phyloP scores from a whole-genome alignment of 1,284 basidiomycete genomes.

The Pseudozyma flocculosa region DNA sequence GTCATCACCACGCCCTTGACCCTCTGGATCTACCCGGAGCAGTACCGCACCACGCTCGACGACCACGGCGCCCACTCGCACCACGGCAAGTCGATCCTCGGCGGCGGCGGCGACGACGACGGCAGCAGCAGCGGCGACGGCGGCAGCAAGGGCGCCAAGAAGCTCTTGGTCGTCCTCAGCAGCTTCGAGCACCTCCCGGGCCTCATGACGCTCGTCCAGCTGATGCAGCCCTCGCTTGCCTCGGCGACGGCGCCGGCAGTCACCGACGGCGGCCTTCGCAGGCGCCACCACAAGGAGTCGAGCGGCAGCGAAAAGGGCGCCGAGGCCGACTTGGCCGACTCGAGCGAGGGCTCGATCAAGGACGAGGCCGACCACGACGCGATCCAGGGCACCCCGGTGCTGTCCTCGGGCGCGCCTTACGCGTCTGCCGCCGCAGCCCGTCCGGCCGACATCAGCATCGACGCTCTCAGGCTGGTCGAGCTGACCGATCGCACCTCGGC shows the following conservation, averaged over 20 bases:
- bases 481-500: constrained; percentile 82
- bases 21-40: constrained; percentile 70
- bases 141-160: constrained; percentile 35
- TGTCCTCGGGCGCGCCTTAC: constrained; percentile 25
- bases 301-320: constrained; percentile 12
- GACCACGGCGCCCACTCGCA: constrained; percentile 17
- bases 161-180: constrained; percentile 84
- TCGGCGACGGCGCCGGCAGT: constrained; percentile 1
- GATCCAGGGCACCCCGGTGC: constrained; percentile 22
- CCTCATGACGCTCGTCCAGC: constrained; percentile 63
- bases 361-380: constrained; percentile 17
- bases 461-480: constrained; percentile 61
- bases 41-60: constrained; percentile 34
- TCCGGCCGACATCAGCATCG: constrained; percentile 34
- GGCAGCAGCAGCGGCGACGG: constrained; percentile 10
- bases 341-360: constrained; percentile 19
- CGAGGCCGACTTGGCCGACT: constrained; percentile 12
- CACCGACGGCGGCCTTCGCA: constrained; percentile 8
- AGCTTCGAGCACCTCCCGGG: constrained; percentile 77
- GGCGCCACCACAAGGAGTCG: constrained; percentile 14
- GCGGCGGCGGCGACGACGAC: constrained; percentile 12
- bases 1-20: constrained; percentile 87
- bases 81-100: constrained; percentile 9
- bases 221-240: constrained; percentile 59
- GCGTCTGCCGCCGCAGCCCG: constrained; percentile 12